Base-by-base conservation (phyloP, 2,329 filamentous ascomycete genomes). In the Graphilbum sp. region DNA sequence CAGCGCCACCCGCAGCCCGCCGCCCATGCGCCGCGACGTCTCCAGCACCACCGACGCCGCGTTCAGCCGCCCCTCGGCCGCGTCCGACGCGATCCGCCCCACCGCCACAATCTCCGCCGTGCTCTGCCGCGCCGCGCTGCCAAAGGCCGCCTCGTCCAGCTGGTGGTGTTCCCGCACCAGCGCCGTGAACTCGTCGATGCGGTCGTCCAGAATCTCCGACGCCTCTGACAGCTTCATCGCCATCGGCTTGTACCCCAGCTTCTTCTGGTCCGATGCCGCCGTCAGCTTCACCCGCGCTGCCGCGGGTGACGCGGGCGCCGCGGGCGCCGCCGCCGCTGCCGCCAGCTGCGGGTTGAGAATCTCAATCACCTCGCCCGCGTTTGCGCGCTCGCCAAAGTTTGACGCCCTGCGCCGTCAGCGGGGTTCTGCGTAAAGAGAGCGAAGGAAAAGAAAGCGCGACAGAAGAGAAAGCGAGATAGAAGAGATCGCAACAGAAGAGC, bases 161-260 rank as follows among this genome's bases (percentile, higher is more conserved):
- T 71, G 64, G 56, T 93, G 73, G 46, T 86, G 66, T 40, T 79
- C 72, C 57, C 83, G 76, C 5, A 93, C 66, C 2, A 86, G 57
- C n/a, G 64, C 61, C 42, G 75, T 68, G 50, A 95, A 94, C 45
- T 87, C 85, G 49, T 96, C 86, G 61, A 98, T 95, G 49, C 86
- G 72, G 57, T 96, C 88, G 58, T 98, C 90, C 8, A 96, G 69
- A 33, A 94, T 83, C 55, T 94, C 87, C 5, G 88, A 93, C 0
- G 85, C 77, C 54, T 95, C 87, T 5, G 84, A 87, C 7, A 90
- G 67, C 52, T 94, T 93, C 86, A 96, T 94, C 2, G 84, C 80
- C 66, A 96, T 78, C 2, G 86, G 83, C 53, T 87, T 90, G 59
- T 96, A 98, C 1, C 67, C 75, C 47, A 95, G 79, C 54, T 94